Evolutionary conservation across 2,329 filamentous ascomycete genomes (phyloP).

Genomic region (Microsporum canis): DNA sequence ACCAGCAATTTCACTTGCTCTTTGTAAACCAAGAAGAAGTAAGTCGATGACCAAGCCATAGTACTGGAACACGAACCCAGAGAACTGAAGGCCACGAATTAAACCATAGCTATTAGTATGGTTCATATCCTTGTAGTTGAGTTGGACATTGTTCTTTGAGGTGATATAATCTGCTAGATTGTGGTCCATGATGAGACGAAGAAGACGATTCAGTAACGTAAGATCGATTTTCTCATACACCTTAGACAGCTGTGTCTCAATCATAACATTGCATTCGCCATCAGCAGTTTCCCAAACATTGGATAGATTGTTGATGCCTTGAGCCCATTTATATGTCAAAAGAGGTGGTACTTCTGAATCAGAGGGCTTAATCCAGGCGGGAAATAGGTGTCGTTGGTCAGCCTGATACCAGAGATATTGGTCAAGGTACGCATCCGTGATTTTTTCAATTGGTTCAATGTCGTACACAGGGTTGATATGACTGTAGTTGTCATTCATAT

Average conservation of each 20-base stretch:
- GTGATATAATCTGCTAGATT: constrained; percentile 98
- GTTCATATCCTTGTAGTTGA: constrained; percentile 99
- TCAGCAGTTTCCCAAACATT: constrained; percentile 90
- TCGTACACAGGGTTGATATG: constrained; percentile 99
- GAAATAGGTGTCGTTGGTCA: constrained; percentile 92
- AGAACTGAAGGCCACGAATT: constrained; percentile 96
- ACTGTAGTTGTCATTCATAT: constrained; percentile 99
- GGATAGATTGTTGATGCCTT: constrained; percentile 95
- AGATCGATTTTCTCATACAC: constrained; percentile 99
- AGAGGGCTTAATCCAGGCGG: constrained; percentile 97
- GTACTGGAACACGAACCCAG: constrained; percentile 97
- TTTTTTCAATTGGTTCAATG: constrained; percentile 98
- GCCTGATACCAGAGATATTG: constrained; percentile 99
- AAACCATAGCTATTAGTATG: constrained; percentile 98
- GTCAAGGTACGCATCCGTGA: constrained; percentile 95
- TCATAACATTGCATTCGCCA: constrained; percentile 96
- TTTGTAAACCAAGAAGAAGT: constrained; percentile 78
- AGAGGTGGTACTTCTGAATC: constrained; percentile 94
- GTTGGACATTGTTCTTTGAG: constrained; percentile 96
- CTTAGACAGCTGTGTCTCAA: constrained; percentile 96
- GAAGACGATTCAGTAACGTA: constrained; percentile 81
- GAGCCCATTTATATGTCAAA: constrained; percentile 95
- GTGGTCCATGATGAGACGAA: constrained; percentile 97
- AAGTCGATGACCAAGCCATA: constrained; percentile 94
- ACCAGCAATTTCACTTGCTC: constrained; percentile 95